Percentiles rank a stretch among this genome's conserved stretches.
Evolutionary conservation across 2,329 filamentous ascomycete species (phyloP).

Genomic region (Fusarium papillatum): DNA sequence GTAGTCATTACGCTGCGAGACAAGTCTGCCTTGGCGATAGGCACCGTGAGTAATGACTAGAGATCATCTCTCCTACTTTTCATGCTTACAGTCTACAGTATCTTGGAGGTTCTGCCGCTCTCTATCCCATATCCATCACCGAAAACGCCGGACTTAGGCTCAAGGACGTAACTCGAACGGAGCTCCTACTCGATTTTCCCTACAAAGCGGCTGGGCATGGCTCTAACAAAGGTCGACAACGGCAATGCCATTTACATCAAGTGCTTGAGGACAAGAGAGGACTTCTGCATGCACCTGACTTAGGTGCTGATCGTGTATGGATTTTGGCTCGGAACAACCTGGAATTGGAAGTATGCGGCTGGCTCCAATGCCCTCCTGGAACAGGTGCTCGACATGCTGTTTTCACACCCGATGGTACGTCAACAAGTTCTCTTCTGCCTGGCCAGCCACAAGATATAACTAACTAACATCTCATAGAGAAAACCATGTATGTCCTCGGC

Average conservation of each 20-base stretch:
- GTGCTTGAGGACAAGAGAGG: slow-evolving; percentile 2
- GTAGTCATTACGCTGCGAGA: slow-evolving; percentile 1
- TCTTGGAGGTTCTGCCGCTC: slow-evolving; percentile 1
- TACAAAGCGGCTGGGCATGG: slow-evolving; percentile 3
- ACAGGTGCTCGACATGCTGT: slow-evolving; percentile 10
- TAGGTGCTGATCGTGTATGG: slow-evolving; percentile 12
- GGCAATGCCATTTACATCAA: slow-evolving; percentile 7
- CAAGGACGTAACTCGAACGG: not conserved
- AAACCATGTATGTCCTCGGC: slow-evolving; percentile 6
- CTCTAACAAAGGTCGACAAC: slow-evolving; percentile 4
- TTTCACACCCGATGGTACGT: slow-evolving; percentile 8
- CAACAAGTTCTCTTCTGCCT: not conserved
- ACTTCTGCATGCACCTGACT: slow-evolving; percentile 3
- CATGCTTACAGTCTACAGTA: not conserved
- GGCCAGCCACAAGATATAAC: too few species aligned
- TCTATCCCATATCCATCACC: slow-evolving; percentile 6
- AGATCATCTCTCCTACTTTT: not conserved
- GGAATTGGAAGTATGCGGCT: not conserved
- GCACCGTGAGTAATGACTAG: not conserved
- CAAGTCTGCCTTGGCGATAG: not conserved
- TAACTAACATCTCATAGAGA: not conserved
- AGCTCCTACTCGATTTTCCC: not conserved
- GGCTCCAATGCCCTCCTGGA: slow-evolving; percentile 8
- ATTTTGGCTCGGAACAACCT: not conserved
- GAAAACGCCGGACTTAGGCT: not conserved